These are phyloP conservation scores for Polyporus tsugae DNA, from an alignment of 1,284 basidiomycete species.

Conservation along the genomic window DNA sequence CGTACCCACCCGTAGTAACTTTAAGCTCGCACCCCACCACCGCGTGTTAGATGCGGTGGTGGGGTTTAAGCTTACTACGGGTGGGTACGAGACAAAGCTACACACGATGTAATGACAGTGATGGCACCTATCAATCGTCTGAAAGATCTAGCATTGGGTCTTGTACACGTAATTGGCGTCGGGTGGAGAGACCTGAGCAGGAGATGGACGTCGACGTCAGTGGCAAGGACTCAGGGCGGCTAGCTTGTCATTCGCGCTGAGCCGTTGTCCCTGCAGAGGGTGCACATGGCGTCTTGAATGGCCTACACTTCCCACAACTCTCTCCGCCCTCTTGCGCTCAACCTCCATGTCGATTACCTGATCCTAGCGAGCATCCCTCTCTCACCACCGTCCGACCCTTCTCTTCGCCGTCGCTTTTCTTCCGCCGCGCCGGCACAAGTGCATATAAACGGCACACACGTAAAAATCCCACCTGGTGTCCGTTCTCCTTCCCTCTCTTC, in stretches of 20 bases:
- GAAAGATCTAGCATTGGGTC: background rate
- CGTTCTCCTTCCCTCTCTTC: background rate
- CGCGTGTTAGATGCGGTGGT: no score
- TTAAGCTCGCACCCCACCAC: no score
- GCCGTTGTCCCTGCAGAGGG: background rate
- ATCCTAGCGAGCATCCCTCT: background rate
- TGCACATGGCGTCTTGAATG: background rate
- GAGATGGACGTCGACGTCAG: conserved; percentile 1
- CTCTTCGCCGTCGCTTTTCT: background rate
- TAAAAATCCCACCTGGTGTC: conserved; percentile 2
- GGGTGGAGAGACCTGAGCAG: background rate
- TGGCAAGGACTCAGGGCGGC: background rate
- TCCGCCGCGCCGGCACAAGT: background rate
- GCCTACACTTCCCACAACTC: background rate
- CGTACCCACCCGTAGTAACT: no score
- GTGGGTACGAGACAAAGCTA: no score
- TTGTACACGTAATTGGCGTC: background rate
- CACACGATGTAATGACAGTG: background rate
- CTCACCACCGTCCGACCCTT: background rate
- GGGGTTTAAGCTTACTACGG: no score
- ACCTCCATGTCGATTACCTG: conserved; percentile 3
- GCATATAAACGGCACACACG: conserved; percentile 12
- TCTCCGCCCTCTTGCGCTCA: background rate
- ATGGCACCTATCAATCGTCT: background rate
- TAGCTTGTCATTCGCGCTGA: background rate